Conservation (phyloP, 805 yeast species). For the Wickerhamiella sergipiensis region DNA sequence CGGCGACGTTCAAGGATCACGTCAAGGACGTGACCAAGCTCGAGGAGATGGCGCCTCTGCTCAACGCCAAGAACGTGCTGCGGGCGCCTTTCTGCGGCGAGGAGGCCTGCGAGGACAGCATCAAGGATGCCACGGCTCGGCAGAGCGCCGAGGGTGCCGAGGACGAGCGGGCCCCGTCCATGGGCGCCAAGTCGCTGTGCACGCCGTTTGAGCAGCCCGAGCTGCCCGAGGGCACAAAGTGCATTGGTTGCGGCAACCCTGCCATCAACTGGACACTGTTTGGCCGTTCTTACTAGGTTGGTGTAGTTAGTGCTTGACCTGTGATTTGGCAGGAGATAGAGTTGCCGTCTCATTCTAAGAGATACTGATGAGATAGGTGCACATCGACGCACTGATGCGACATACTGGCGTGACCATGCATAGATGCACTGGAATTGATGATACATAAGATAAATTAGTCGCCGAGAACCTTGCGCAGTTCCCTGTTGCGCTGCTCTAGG, state of each 20-base stretch:
- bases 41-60: conserved; percentile 84
- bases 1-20: conserved; percentile 70
- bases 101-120: conserved; percentile 89
- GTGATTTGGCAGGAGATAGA: too few species aligned
- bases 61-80: conserved; percentile 82
- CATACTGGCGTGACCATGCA: too few species aligned
- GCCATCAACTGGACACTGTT: conserved; percentile 87
- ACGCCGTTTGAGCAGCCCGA: conserved; percentile 88
- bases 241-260: conserved; percentile 66
- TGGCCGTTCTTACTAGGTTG: conserved; percentile 76
- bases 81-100: conserved; percentile 97
- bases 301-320: not conserved
- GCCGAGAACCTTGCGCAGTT: conserved; percentile 7
- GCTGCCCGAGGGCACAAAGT: conserved; percentile 63
- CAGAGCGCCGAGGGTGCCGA: conserved; percentile 68
- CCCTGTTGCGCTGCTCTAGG: conserved; percentile 13
- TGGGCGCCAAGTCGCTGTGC: conserved; percentile 99
- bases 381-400: too few species aligned
- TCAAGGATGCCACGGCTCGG: conserved; percentile 75
- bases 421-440: too few species aligned
- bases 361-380: too few species aligned
- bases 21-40: conserved; percentile 70
- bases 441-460: too few species aligned
- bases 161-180: conserved; percentile 94
- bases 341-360: too few species aligned